Evolutionary conservation across 2,329 filamentous ascomycete species (phyloP).

Genomic region (Aureobasidium sp.): DNA sequence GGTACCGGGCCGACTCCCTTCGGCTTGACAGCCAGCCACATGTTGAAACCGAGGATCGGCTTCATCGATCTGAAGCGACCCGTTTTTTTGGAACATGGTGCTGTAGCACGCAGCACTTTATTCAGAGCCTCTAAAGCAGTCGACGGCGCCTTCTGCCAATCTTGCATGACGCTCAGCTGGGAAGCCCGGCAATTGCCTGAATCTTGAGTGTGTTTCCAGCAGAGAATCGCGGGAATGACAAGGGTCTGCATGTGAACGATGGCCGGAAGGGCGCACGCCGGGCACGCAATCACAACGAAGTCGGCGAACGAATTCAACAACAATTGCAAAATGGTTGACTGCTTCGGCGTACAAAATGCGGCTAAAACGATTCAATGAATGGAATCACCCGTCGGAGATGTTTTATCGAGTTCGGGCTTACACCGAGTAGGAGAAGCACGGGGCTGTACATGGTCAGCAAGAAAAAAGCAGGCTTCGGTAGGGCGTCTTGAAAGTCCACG

Average conservation of each 20-base stretch:
- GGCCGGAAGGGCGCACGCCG: background rate
- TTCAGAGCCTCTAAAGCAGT: background rate
- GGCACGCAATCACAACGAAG: background rate
- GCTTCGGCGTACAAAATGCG: background rate
- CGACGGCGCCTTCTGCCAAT: background rate
- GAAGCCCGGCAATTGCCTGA: too few species aligned
- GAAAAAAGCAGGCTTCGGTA: background rate
- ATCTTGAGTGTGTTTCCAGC: background rate
- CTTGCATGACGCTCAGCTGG: too few species aligned
- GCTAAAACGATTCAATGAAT: background rate
- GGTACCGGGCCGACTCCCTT: background rate
- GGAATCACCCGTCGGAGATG: background rate
- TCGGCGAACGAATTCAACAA: background rate
- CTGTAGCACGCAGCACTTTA: background rate
- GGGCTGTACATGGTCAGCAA: background rate
- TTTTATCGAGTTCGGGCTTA: background rate
- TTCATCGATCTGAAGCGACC: background rate
- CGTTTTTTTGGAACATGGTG: background rate
- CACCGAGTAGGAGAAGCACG: background rate
- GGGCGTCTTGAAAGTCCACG: background rate
- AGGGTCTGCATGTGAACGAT: background rate
- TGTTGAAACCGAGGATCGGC: conserved; percentile 2
- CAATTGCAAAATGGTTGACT: background rate
- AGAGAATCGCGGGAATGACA: background rate
- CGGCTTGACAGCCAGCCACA: background rate